Conservation (phyloP, 257 asterid genomes). For the Fraxinus americana region DNA sequence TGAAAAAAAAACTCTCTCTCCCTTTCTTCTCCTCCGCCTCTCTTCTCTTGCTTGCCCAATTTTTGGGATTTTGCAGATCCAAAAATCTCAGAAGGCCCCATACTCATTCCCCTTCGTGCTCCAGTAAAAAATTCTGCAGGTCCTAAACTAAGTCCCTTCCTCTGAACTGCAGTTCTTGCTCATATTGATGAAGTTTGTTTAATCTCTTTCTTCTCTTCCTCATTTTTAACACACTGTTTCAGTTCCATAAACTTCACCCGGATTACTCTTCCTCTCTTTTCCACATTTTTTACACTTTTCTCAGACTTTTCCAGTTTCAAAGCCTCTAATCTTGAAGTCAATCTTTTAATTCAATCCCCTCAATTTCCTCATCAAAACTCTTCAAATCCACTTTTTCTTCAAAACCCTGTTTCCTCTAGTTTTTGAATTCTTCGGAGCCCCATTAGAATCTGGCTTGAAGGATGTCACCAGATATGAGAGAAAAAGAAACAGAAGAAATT, state of each 20-base stretch:
- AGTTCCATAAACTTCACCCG: slow-evolving; percentile 71
- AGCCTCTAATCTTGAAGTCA: slow-evolving; percentile 64
- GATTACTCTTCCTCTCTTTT: slow-evolving; percentile 54
- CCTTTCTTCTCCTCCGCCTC: no score
- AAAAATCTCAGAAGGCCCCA: slow-evolving; percentile 78
- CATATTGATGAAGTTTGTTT: slow-evolving; percentile 40
- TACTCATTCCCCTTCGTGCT: slow-evolving; percentile 65
- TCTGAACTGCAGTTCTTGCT: slow-evolving; percentile 37
- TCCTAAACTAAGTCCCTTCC: slow-evolving; percentile 88
- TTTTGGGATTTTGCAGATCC: slow-evolving; percentile 39
- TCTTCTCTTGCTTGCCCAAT: slow-evolving; percentile 38
- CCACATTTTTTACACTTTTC: slow-evolving; percentile 42
- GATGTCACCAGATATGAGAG: slow-evolving; percentile 37
- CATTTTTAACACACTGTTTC: slow-evolving; percentile 39
- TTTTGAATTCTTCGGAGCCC: slow-evolving; percentile 38
- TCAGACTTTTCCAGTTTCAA: slow-evolving; percentile 60
- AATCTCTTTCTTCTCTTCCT: slow-evolving; percentile 34
- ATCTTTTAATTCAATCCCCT: slow-evolving; percentile 61
- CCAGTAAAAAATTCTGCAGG: slow-evolving; percentile 68
- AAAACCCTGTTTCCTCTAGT: slow-evolving; percentile 26
- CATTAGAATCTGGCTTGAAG: slow-evolving; percentile 37
- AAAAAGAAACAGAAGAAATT: slow-evolving; percentile 42
- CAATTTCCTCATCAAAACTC: slow-evolving; percentile 66
- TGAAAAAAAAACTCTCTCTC: no score
- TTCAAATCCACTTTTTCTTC: slow-evolving; percentile 27